A percentile compares a stretch with the other conserved stretches of the same genome.
Conservation (phyloP, 306 rosid species). For the Prinsepia uniflora region DNA sequence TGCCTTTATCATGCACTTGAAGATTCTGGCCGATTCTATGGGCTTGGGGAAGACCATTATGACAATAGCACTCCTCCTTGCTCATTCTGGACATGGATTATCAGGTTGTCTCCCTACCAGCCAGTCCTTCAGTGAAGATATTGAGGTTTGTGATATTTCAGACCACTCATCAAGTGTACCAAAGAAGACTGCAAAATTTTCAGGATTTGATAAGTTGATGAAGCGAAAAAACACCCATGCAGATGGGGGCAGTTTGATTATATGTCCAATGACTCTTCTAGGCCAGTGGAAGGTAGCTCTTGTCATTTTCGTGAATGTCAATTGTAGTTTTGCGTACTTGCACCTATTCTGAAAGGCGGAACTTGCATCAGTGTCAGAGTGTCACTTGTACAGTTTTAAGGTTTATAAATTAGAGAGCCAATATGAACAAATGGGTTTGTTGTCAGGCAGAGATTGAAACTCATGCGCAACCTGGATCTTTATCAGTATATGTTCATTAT, state of each 20-base stretch:
- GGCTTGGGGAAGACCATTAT: slow-evolving; percentile 97
- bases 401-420: slow-evolving; percentile 6
- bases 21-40: slow-evolving; percentile 99
- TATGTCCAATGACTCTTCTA: slow-evolving; percentile 91
- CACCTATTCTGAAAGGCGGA: slow-evolving; percentile 15
- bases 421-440: slow-evolving; percentile 33
- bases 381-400: slow-evolving; percentile 11
- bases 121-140: slow-evolving; percentile 38
- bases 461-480: slow-evolving; percentile 68
- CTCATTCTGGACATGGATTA: slow-evolving; percentile 61
- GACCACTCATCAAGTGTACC: slow-evolving; percentile 32
- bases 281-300: slow-evolving; percentile 91
- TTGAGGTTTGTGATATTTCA: slow-evolving; percentile 34
- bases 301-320: not conserved
- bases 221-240: slow-evolving; percentile 50
- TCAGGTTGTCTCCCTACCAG: slow-evolving; percentile 38
- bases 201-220: slow-evolving; percentile 64
- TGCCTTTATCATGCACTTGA: slow-evolving; percentile 36
- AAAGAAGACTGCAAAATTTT: slow-evolving; percentile 46
- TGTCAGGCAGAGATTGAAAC: slow-evolving; percentile 89
- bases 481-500: slow-evolving; percentile 77
- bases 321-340: slow-evolving; percentile 19
- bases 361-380: slow-evolving; percentile 7
- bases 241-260: slow-evolving; percentile 72
- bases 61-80: slow-evolving; percentile 85